phyloP scores from a whole-genome alignment of 129 eudicot species.

The Calendula officinalis region DNA sequence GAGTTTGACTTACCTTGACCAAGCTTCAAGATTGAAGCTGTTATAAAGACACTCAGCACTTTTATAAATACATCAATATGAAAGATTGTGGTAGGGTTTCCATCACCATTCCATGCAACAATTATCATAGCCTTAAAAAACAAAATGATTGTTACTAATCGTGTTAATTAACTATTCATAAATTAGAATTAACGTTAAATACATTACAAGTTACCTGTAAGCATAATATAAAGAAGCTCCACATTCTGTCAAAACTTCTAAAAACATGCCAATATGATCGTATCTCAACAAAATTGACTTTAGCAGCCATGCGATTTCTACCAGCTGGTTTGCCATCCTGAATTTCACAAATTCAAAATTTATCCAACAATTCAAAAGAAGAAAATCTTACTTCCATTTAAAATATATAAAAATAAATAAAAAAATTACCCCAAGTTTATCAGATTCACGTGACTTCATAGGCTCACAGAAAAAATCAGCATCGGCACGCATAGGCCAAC shows the following conservation, averaged over 20 bases:
- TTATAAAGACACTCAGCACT: conserved; percentile 85
- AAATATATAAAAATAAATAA: neutral
- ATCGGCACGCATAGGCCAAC: conserved; percentile 99
- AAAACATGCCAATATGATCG: conserved; percentile 92
- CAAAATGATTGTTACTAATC: conserved; percentile 2
- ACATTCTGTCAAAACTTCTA: conserved; percentile 95
- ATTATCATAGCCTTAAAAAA: conserved; percentile 84
- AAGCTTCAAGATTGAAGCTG: conserved; percentile 89
- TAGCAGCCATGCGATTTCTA: conserved; percentile 71
- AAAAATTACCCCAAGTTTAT: conserved; percentile 59
- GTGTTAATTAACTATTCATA: neutral
- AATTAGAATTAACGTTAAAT: neutral
- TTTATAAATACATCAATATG: conserved; percentile 56
- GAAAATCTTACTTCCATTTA: neutral
- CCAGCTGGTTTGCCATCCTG: conserved; percentile 64
- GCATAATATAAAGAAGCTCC: conserved; percentile 92
- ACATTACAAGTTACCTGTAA: conserved; percentile 57
- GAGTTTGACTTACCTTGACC: conserved; percentile 68
- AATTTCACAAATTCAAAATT: conserved; percentile 1
- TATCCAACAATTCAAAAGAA: neutral
- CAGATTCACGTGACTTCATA: conserved; percentile 34
- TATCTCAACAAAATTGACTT: conserved; percentile 90
- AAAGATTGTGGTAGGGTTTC: conserved; percentile 56
- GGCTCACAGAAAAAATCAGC: conserved; percentile 87
- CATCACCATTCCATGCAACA: conserved; percentile 90